These are phyloP conservation scores for Schwanniomyces occidentalis DNA, from an alignment of 805 yeast species.

Conservation along the genomic window DNA sequence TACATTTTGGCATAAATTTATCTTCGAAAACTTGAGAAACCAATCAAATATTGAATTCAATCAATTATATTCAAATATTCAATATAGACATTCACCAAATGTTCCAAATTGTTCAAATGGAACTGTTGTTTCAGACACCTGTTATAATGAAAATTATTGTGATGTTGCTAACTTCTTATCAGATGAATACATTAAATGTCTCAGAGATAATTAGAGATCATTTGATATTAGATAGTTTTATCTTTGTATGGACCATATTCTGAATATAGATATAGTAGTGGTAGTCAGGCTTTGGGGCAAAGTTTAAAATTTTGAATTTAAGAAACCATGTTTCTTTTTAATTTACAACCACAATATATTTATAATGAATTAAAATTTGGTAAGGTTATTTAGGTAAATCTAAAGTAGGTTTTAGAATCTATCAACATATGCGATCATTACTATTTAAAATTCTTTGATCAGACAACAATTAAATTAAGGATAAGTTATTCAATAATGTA, in stretches of 20 bases:
- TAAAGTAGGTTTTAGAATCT: too few relatives aligned
- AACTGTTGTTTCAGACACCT: slow-evolving; percentile 17
- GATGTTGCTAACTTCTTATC: slow-evolving; percentile 10
- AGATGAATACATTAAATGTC: slow-evolving; percentile 16
- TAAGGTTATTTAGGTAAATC: too few relatives aligned
- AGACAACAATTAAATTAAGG: too few relatives aligned
- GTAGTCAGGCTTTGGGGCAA: too few relatives aligned
- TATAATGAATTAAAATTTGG: too few relatives aligned
- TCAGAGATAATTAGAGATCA: slow-evolving; percentile 11
- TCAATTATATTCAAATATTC: slow-evolving; percentile 49
- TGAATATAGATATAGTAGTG: not conserved
- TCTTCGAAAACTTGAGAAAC: slow-evolving; percentile 45
- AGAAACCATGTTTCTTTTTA: too few relatives aligned
- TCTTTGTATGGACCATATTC: not conserved
- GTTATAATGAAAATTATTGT: slow-evolving; percentile 24
- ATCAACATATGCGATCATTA: too few relatives aligned
- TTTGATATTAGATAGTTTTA: not conserved
- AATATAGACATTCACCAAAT: slow-evolving; percentile 56
- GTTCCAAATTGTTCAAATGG: slow-evolving; percentile 48
- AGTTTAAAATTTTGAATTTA: too few relatives aligned
- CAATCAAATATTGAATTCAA: slow-evolving; percentile 41
- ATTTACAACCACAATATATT: too few relatives aligned
- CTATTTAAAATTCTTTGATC: too few relatives aligned
- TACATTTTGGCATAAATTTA: slow-evolving; percentile 60
- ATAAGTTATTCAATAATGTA: too few relatives aligned